phyloP scores from a whole-genome alignment of 148 eudicot genomes.

The Agrostemma githago region DNA sequence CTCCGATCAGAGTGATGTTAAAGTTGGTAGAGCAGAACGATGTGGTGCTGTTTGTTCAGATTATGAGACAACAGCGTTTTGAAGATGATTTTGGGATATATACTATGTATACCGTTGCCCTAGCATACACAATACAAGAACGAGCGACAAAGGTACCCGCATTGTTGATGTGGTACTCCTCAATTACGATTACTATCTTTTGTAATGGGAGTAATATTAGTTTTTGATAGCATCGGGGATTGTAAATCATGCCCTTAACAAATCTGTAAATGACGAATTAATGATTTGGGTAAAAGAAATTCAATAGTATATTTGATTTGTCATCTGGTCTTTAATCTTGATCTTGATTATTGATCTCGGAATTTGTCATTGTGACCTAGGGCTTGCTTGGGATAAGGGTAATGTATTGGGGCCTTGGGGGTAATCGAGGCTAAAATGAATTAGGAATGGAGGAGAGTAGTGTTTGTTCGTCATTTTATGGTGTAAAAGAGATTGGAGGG shows the following conservation, averaged over 20 bases:
- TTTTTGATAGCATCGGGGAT: slow-evolving; percentile 1
- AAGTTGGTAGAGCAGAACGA: neutral
- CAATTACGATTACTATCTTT: too few relatives aligned
- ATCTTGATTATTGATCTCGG: neutral
- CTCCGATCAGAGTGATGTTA: slow-evolving; percentile 3
- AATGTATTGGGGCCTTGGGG: too few relatives aligned
- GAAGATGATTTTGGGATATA: slow-evolving; percentile 1
- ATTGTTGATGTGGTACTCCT: too few relatives aligned
- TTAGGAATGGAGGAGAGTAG: too few relatives aligned
- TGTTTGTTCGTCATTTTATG: too few relatives aligned
- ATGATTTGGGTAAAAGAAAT: neutral
- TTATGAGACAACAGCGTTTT: neutral
- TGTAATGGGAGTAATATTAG: neutral
- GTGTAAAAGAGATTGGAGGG: too few relatives aligned
- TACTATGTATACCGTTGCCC: neutral
- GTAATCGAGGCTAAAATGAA: too few relatives aligned
- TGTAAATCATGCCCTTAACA: slow-evolving; percentile 10
- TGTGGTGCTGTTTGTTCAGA: neutral
- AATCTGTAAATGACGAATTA: slow-evolving; percentile 25
- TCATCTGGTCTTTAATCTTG: neutral
- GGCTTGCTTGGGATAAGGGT: too few relatives aligned
- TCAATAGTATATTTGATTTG: neutral
- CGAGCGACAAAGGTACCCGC: neutral
- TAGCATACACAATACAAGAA: neutral
- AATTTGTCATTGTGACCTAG: too few relatives aligned